These are phyloP conservation scores for Candida parachauliodes DNA, from an alignment of 805 yeast species.

Conservation along the genomic window DNA sequence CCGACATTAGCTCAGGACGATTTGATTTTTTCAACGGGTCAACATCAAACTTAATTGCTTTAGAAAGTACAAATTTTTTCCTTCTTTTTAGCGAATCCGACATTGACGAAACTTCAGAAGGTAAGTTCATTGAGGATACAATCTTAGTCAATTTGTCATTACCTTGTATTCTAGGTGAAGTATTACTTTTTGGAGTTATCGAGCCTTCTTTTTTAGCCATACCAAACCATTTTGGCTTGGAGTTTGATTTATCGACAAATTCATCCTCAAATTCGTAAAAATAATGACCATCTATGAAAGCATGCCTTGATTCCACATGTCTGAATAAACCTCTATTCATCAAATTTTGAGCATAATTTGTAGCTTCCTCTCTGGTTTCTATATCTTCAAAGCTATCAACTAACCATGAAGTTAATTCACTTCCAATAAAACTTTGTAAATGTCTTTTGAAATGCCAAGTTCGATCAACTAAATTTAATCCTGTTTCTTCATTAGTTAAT, in stretches of 20 bases:
- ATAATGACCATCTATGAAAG: conserved; percentile 88
- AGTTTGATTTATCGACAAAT: conserved; percentile 34
- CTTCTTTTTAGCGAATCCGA: conserved; percentile 22
- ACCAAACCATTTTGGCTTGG: conserved; percentile 28
- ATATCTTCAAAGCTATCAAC: conserved; percentile 75
- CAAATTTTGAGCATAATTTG: conserved; percentile 69
- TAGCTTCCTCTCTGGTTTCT: conserved; percentile 78
- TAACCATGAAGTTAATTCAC: conserved; percentile 84
- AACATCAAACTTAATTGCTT: conserved; percentile 63
- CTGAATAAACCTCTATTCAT: conserved; percentile 68
- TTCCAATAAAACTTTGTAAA: conserved; percentile 75
- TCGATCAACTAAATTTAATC: conserved; percentile 66
- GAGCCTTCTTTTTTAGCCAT: conserved; percentile 14
- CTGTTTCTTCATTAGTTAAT: conserved; percentile 62
- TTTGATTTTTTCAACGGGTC: conserved; percentile 72
- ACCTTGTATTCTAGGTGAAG: conserved; percentile 21
- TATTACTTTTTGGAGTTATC: conserved; percentile 17
- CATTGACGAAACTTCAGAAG: conserved; percentile 22
- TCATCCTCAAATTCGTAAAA: conserved; percentile 70
- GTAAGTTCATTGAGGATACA: conserved; percentile 10
- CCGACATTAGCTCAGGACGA: conserved; percentile 72
- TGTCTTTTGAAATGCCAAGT: conserved; percentile 89
- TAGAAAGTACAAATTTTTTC: conserved; percentile 56
- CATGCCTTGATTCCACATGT: conserved; percentile 84
- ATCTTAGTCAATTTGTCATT: conserved; percentile 22